These are phyloP conservation scores for Dillenia turbinata DNA, from an alignment of 164 flowering plant genomes.

Conservation along the genomic window DNA sequence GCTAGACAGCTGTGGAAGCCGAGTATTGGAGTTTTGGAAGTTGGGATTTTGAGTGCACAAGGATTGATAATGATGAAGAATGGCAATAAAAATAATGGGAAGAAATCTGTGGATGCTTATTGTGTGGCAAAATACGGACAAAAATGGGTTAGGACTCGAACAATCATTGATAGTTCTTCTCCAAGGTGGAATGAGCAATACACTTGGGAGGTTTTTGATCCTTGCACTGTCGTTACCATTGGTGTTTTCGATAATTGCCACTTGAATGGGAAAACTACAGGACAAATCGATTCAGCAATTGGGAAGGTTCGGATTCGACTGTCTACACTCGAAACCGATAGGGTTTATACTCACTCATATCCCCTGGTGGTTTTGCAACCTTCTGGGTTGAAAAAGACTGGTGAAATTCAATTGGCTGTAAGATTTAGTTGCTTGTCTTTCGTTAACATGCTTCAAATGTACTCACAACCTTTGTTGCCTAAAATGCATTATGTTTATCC, in stretches of 20 bases:
- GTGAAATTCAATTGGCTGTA: constrained; percentile 57
- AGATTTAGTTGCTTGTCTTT: constrained; percentile 39
- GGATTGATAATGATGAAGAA: constrained; percentile 40
- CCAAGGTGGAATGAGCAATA: constrained; percentile 63
- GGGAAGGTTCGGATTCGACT: constrained; percentile 62
- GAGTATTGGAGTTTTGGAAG: constrained; percentile 45
- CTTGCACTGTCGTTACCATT: constrained; percentile 54
- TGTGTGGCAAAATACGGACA: constrained; percentile 63
- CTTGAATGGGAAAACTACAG: constrained; percentile 18
- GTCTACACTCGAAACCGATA: constrained; percentile 41
- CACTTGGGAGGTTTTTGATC: constrained; percentile 59
- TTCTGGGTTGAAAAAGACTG: constrained; percentile 59
- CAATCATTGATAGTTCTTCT: constrained; percentile 29
- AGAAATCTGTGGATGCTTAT: constrained; percentile 44
- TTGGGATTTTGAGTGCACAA: constrained; percentile 50
- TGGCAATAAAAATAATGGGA: constrained; percentile 14
- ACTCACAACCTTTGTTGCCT: constrained; percentile 40
- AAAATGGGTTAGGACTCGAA: constrained; percentile 58
- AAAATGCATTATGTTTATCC: constrained; percentile 51
- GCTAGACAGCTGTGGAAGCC: constrained; percentile 40
- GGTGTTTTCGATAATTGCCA: constrained; percentile 55
- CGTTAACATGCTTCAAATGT: constrained; percentile 29
- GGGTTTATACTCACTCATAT: constrained; percentile 52
- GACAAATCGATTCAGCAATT: constrained; percentile 29
- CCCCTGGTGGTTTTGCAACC: constrained; percentile 42